Base-by-base conservation (phyloP, 1,284 basidiomycete species). In the Meripilus lineatus region DNA sequence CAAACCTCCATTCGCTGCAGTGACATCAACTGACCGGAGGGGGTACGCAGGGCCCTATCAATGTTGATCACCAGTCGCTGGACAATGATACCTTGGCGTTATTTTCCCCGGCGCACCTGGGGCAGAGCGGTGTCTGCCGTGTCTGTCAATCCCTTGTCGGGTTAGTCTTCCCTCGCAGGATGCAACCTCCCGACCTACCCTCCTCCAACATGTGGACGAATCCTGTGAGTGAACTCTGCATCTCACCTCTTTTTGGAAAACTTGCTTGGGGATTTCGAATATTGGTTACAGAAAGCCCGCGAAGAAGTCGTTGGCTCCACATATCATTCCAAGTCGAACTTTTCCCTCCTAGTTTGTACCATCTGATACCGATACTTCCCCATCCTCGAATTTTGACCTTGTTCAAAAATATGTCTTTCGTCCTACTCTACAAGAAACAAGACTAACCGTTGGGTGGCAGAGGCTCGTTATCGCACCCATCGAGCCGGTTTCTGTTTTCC, bases 381-480 rank as follows among this genome's bases (percentile, higher is more conserved):
- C 81, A 8, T 70, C 72, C 4, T 83, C 81, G 21, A 68, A 89
- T 42, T 83, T 87, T 42, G 78, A 79, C 2, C 73, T 69, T 20
- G 89, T 87, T 87, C 89, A 87, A 60, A 85, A 90, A 56, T 71
- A 84, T 22, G 70, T 85, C 25, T 68, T 90, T 2, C 77, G 86
- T 17, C 83, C 84, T 22, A 83, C 84, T 26, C 69, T 90, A 40
- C 79, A 84, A 33, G 79, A 87, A 56, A 79, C 84, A 24, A 79
- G 71, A 51, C 65, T 90, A 14, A 72, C 80, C 2, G 68, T 80
- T 17, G 70, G 74, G 37, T 68, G 81, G n/a, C 86, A 83, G 61
- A 79, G 84, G 26, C 71, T 89, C 21, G 73, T 88, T 47, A 63
- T 85, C 26, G 68, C 70, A 32, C 81, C 82, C 13, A 65, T 88